phyloP scores from a whole-genome alignment of 1,284 basidiomycete genomes.

The Mycena sp. region DNA sequence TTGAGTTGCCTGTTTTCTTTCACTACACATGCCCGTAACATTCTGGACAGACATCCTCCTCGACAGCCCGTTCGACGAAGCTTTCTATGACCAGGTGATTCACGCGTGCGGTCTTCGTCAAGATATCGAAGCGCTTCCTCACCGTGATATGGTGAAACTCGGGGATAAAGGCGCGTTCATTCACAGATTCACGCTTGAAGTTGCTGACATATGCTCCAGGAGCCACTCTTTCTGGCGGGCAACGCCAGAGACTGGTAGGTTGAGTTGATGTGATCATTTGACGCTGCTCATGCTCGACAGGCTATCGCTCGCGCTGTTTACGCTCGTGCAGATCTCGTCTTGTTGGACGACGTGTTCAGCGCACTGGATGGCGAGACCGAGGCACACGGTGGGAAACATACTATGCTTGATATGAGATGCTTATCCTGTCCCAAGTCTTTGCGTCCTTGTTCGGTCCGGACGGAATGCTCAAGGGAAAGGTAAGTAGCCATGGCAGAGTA shows the following conservation, averaged over 20 bases:
- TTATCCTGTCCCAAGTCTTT: constrained; percentile 32
- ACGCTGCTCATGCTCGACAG: neutral
- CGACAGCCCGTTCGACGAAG: constrained; percentile 2
- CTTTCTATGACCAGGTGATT: constrained; percentile 39
- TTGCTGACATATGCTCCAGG: neutral
- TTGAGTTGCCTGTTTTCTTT: neutral
- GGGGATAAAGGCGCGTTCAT: constrained; percentile 82
- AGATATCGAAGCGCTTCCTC: constrained; percentile 71
- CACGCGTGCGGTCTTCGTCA: constrained; percentile 70
- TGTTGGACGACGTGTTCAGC: constrained; percentile 75
- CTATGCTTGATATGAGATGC: constrained; percentile 45
- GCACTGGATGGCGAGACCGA: constrained; percentile 72
- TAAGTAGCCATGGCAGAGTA: constrained; percentile 45
- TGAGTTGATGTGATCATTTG: constrained; percentile 49
- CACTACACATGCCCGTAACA: neutral
- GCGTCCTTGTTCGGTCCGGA: constrained; percentile 4
- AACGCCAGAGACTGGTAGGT: constrained; percentile 31
- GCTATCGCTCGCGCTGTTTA: constrained; percentile 83
- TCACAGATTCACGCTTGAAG: constrained; percentile 47
- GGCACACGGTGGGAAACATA: constrained; percentile 49
- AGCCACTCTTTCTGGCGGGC: constrained; percentile 11
- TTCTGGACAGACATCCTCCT: constrained; percentile 8
- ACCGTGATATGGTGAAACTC: constrained; percentile 79
- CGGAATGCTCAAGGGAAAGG: constrained; percentile 10
- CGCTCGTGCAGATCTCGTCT: constrained; percentile 75